Evolutionary conservation across 2,329 filamentous ascomycete species (phyloP), one percentile per base, ranked within the genome.

Genomic region (Pleomassaria siparia): DNA sequence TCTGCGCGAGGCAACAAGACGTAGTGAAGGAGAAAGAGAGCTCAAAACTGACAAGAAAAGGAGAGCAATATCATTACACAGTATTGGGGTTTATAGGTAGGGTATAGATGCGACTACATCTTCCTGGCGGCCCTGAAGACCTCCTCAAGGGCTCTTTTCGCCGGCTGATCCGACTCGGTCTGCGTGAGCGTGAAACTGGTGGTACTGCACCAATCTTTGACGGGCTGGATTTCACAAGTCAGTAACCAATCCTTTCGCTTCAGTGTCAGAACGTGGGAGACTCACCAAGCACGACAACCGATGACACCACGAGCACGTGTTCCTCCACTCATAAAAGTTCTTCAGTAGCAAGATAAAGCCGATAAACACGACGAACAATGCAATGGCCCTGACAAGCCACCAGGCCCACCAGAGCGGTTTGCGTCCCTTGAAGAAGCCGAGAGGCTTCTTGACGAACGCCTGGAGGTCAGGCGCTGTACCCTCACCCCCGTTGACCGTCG

Each of bases 371-470:
- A 85, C 80, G 7, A 96, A 80, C 43, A 99, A 75, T 20, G 87
- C 86, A 0, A 81, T 89, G 1, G 82, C 88, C 15, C 94, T 83
- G 22, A 97, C 80, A 18, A 96, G 72, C 92, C 92, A 97, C 94
- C 94, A 99, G 5, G 77, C 87, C 94, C 94, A 99, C 94, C 94
- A 99, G 7, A 96, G 78, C 18, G 88, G 87, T 69, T 95, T 96
- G 15, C 94, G 82, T 16, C 89, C 90, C 69, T 91, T 92, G 76
- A 97, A 97, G 73, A 96, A 96, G 5, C 83, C 85, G 0, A 82
- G 55, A 0, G 80, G 79, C 44, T 75, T 64, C 53, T 76, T 77
- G 20, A 74, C 64, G 54, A 82, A 80, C 13, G 62, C 69, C 11
- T 64, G 37, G 2, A 79, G 49, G 6, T 62, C 67, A 2, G 55